Evolutionary conservation across 176 grass and related monocot genomes (phyloP).

Genomic region (Triticum monococcum): DNA sequence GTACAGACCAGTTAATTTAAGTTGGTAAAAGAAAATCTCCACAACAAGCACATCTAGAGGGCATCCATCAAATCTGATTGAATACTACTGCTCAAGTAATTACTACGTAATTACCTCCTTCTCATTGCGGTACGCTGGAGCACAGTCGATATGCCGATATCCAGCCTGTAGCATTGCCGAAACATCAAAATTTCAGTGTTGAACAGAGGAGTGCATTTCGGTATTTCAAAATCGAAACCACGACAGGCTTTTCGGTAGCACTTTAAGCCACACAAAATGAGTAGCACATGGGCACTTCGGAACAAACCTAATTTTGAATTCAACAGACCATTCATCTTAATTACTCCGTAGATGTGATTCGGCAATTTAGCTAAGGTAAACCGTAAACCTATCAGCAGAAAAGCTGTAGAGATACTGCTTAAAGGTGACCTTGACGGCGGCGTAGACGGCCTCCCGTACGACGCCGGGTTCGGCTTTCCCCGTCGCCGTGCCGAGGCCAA

Average conservation of each 20-base stretch:
- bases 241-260: background rate
- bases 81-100: background rate
- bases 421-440: slow-evolving; percentile 58
- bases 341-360: background rate
- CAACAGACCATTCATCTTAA: background rate
- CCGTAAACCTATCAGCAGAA: background rate
- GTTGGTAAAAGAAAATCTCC: background rate
- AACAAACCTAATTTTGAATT: background rate
- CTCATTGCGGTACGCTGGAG: slow-evolving; percentile 56
- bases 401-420: background rate
- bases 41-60: background rate
- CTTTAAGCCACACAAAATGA: background rate
- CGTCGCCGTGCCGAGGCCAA: slow-evolving; percentile 48
- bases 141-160: slow-evolving; percentile 78
- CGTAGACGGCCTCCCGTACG: slow-evolving; percentile 29
- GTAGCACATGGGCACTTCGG: background rate
- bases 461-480: slow-evolving; percentile 43
- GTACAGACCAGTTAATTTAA: background rate
- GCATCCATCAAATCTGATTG: background rate
- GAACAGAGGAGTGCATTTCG: background rate
- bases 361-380: background rate
- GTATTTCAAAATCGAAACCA: background rate
- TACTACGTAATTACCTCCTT: slow-evolving; percentile 57
- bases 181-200: background rate
- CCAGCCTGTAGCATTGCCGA: slow-evolving; percentile 45